phyloP scores from a whole-genome alignment of 805 yeast species.

The Kurtzmaniella fragi region DNA sequence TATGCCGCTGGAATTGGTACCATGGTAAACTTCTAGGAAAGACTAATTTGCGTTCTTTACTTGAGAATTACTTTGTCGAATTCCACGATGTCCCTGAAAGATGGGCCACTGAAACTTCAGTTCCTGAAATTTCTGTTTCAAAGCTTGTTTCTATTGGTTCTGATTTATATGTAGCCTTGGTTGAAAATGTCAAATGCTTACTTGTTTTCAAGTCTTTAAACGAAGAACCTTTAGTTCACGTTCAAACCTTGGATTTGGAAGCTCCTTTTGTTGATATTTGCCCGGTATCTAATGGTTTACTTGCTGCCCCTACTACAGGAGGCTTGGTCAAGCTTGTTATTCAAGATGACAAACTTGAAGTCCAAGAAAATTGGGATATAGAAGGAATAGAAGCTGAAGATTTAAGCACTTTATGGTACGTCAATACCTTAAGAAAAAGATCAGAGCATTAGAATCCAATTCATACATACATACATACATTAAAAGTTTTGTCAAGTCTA shows the following conservation, averaged over 20 bases:
- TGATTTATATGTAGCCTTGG: slow-evolving; percentile 38
- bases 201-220: slow-evolving; percentile 29
- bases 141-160: slow-evolving; percentile 29
- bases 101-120: slow-evolving; percentile 49
- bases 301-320: slow-evolving; percentile 24
- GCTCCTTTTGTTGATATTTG: slow-evolving; percentile 25
- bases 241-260: slow-evolving; percentile 22
- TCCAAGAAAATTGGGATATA: slow-evolving; percentile 7
- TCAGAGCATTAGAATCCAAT: slow-evolving; percentile 47
- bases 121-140: slow-evolving; percentile 51
- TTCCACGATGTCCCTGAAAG: slow-evolving; percentile 61
- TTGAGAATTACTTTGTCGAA: slow-evolving; percentile 43
- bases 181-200: slow-evolving; percentile 48
- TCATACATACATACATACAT: too few relatives aligned
- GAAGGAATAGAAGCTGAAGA: slow-evolving; percentile 28
- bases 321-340: slow-evolving; percentile 11
- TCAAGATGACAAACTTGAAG: slow-evolving; percentile 13
- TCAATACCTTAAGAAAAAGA: slow-evolving; percentile 51
- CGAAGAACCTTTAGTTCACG: slow-evolving; percentile 20
- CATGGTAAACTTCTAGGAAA: slow-evolving; percentile 40
- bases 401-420: slow-evolving; percentile 45
- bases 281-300: slow-evolving; percentile 14
- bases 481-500: too few relatives aligned
- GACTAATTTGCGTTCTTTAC: slow-evolving; percentile 41
- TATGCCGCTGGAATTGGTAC: slow-evolving; percentile 79